Evolutionary conservation across 2,329 filamentous ascomycete species (phyloP).

Genomic region (Pyricularia grisea): DNA sequence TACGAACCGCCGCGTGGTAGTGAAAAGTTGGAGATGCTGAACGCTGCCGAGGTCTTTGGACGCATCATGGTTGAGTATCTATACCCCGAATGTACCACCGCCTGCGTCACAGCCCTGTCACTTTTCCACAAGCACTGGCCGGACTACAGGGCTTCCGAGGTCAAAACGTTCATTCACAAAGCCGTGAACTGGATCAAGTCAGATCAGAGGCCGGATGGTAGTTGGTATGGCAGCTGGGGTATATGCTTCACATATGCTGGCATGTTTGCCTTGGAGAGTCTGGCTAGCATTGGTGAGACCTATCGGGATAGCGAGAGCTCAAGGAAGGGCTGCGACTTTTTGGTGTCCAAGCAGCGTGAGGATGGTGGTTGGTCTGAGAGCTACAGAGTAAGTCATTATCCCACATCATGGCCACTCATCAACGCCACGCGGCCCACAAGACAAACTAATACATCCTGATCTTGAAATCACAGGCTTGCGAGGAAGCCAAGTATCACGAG

Average conservation of each 20-base stretch:
- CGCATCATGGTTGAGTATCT: slow-evolving; percentile 98
- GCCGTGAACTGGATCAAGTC: slow-evolving; percentile 78
- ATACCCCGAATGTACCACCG: slow-evolving; percentile 95
- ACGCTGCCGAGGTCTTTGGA: slow-evolving; percentile 93
- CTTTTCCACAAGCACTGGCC: slow-evolving; percentile 78
- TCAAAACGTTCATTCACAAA: slow-evolving; percentile 59
- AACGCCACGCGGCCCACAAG: background rate
- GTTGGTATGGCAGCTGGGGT: slow-evolving; percentile 96
- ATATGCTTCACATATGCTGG: slow-evolving; percentile 97
- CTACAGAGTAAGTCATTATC: slow-evolving; percentile 48
- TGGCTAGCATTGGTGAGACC: slow-evolving; percentile 72
- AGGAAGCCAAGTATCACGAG: slow-evolving; percentile 65
- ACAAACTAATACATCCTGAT: background rate
- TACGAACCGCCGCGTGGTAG: slow-evolving; percentile 81
- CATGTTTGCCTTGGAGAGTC: slow-evolving; percentile 90
- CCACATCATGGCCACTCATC: too few relatives aligned
- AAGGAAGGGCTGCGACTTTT: slow-evolving; percentile 71
- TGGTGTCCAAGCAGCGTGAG: slow-evolving; percentile 71
- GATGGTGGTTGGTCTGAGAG: slow-evolving; percentile 98
- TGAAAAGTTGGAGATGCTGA: slow-evolving; percentile 71
- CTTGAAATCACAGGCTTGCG: slow-evolving; percentile 50
- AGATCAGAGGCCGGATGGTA: slow-evolving; percentile 71
- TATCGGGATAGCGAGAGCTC: slow-evolving; percentile 65
- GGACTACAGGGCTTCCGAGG: slow-evolving; percentile 67
- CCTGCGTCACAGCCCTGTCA: slow-evolving; percentile 78